Base-by-base conservation (phyloP, 1,139 yeast genomes). In the Geotrichum macrosporum region DNA sequence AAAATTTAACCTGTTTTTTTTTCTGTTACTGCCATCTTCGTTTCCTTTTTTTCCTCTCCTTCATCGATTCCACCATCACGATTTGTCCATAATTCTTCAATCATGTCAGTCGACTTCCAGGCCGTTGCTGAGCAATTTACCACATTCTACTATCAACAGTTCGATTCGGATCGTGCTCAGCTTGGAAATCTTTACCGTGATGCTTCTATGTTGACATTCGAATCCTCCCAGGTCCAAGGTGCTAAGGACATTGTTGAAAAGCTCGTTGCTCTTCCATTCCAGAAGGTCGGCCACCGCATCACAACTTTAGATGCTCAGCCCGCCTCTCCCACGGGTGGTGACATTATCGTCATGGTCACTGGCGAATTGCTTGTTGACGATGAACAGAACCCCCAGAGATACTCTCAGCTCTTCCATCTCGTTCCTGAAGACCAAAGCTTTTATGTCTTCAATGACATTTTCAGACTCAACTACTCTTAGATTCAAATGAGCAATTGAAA, bases 301-400 rank as follows among this genome's bases (percentile, higher is more conserved):
- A 81, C 94, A 49, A 89, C 98, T 41, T 77, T 92, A 62, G 98
- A 92, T 64, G 98, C 97, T 43, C 99, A 92, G 73, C 98, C 98
- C 41, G 96, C 94, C 35, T 84, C 95, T 53, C 86, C 95, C 52
- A 78, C 74, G 59, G 57, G 58, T 30, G 96, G 96, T 53, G 97
- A 89, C 64, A 95, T 92, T 51, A 76, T 92, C 62, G 97, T 89
- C 50, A 84, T 92, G 95, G 97, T 92, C 59, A 92, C 99, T 47
- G 99, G 99, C 55, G 96, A 87, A 68, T 77, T 92, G 58, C 70
- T 88, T 58, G 78, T 84, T 60, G 99, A 92, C 66, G 97, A 89
- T 55, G 97, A 92, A 72, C 84, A 81, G 64, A 87, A 87, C 68
- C 80, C 97, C 50, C 96, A 89, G 71, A 81, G 95, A 70, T 92